Evolutionary conservation across 805 yeast species (phyloP), one percentile per base, ranked within the genome.

Genomic region (Metschnikowia aberdeeniae): DNA sequence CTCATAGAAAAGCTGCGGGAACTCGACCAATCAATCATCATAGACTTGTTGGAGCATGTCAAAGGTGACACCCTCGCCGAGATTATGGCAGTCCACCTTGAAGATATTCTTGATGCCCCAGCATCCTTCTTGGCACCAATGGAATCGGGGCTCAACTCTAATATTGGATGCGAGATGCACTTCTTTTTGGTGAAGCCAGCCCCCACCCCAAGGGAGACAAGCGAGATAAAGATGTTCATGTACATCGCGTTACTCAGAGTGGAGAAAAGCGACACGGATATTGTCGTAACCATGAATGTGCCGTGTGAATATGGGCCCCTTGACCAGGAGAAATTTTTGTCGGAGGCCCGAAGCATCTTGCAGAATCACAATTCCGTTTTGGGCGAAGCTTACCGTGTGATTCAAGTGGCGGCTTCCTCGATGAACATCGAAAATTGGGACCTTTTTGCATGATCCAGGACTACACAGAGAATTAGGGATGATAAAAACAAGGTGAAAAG

Each of bases 41-140:
- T 85, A 14, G 93, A 85, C 50, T 60, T 85, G 12, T 61, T 85
- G 50, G 87, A 85, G 52, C 55, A 65, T 22, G 78, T 80, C 0
- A 69, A 64, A 1, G 67, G 63, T 1, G 55, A 50, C 8, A 50
- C 49, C 0, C 68, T 66, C 17, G 72, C 70, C 13, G 48, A 64
- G 6, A 82, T 84, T 0, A 57, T 82, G 19, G 56, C 64, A 5
- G 69, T 64, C 31, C 92, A 86, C 61, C 54, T 83, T 30, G 64
- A 68, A 10, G 93, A 84, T 52, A 66, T 84, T 20, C 46, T 72
- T n/a, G 65, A 66, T 3, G 54, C 48, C 5, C 59, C 67, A 5
- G 48, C 54, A 7, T 11, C 29, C 3, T 52, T 33, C 20, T 19
- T 51, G 45, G 58, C 54, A 14, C 57, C 57, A 3, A 34, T 55